Evolutionary conservation across 306 rosid species (phyloP).

Genomic region (Inga leiocalycina): DNA sequence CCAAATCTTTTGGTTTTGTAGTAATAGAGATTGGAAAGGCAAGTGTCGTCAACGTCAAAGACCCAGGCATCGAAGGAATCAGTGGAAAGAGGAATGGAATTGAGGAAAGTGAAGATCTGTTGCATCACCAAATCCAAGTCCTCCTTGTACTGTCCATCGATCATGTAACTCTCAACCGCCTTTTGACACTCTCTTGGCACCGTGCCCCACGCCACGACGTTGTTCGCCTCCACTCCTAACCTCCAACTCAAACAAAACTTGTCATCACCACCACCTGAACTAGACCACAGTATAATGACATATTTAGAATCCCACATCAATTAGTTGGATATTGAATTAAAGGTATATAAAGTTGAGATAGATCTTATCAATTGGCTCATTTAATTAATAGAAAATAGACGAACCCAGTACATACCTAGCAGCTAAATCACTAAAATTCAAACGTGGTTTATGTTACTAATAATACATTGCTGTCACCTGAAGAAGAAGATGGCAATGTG

Average conservation of each 20-base stretch:
- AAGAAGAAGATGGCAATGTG: not conserved
- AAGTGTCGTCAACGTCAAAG: conserved; percentile 69
- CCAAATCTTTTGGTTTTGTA: conserved; percentile 53
- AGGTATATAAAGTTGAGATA: not conserved
- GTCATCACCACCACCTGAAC: not conserved
- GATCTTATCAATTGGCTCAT: too few species aligned
- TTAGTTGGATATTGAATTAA: too few species aligned
- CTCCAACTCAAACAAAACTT: conserved; percentile 63
- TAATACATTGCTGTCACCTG: not conserved
- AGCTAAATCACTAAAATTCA: not conserved
- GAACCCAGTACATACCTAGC: too few species aligned
- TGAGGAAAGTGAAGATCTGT: conserved; percentile 38
- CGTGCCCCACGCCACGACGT: conserved; percentile 55
- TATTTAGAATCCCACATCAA: not conserved
- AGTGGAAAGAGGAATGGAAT: conserved; percentile 16
- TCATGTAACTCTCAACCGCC: conserved; percentile 53
- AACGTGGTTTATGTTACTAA: too few species aligned
- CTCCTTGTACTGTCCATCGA: conserved; percentile 55
- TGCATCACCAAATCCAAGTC: conserved; percentile 46
- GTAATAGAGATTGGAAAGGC: conserved; percentile 57
- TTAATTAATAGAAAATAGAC: too few species aligned
- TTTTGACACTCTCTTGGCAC: conserved; percentile 49
- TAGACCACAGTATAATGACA: not conserved
- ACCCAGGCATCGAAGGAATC: conserved; percentile 63
- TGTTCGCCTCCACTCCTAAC: conserved; percentile 62